A percentile compares a stretch with the other conserved stretches of the same genome.
Evolutionary conservation across 331 rosid genomes (phyloP).

Genomic region (Telfairia occidentalis): DNA sequence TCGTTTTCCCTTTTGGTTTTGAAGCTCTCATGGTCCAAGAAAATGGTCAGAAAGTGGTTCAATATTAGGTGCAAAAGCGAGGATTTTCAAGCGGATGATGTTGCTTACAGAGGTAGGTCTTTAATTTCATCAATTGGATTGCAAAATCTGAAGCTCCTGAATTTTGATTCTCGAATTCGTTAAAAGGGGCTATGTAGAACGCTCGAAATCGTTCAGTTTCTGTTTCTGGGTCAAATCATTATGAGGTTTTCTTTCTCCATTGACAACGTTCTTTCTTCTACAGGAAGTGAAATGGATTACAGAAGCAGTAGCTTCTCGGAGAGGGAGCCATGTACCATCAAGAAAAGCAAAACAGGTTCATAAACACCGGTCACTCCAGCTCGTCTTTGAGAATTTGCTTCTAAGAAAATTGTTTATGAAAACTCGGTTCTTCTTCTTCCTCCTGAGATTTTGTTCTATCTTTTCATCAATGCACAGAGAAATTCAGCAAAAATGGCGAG

Average conservation of each 20-base stretch:
- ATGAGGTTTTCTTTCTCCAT: not conserved
- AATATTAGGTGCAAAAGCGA: slow-evolving; percentile 81
- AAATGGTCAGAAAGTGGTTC: slow-evolving; percentile 96
- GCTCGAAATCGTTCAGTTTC: not conserved
- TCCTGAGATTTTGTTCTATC: not conserved
- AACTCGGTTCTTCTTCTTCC: slow-evolving; percentile 2
- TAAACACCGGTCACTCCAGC: not conserved
- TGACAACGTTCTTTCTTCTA: slow-evolving; percentile 15
- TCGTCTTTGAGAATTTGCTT: slow-evolving; percentile 2
- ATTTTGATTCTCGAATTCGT: not conserved
- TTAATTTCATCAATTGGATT: not conserved
- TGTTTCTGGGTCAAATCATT: not conserved
- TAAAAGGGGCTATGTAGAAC: not conserved
- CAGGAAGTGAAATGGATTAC: slow-evolving; percentile 70
- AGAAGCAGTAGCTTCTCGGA: slow-evolving; percentile 87
- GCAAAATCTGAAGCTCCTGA: not conserved
- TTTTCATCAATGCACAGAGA: slow-evolving; percentile 48
- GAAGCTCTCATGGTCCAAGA: slow-evolving; percentile 99
- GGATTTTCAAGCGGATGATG: slow-evolving; percentile 61
- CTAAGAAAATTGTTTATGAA: not conserved
- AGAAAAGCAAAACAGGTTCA: slow-evolving; percentile 94
- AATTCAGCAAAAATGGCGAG: slow-evolving; percentile 57
- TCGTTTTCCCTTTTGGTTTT: slow-evolving; percentile 25
- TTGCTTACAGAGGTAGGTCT: slow-evolving; percentile 55
- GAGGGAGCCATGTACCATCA: slow-evolving; percentile 80